Conservation (phyloP, 2,329 filamentous ascomycete genomes). For the Penicillium corylophilum region DNA sequence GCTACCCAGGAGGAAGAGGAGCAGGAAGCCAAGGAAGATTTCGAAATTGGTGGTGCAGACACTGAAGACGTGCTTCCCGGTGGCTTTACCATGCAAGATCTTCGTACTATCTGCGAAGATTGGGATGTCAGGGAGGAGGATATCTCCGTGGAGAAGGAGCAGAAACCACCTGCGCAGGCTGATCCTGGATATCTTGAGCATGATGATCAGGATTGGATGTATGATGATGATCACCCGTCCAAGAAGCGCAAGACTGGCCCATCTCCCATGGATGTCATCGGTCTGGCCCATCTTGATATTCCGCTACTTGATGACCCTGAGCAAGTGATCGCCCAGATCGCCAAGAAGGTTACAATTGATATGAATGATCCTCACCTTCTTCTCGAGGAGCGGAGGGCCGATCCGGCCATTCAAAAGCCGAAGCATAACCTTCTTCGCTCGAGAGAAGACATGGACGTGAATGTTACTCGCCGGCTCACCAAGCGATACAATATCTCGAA, state of each 20-base stretch:
- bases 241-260: slow-evolving; percentile 65
- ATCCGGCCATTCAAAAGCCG: slow-evolving; percentile 57
- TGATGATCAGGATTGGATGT: slow-evolving; percentile 57
- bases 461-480: slow-evolving; percentile 69
- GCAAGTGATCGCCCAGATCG: slow-evolving; percentile 66
- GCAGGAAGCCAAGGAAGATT: slow-evolving; percentile 48
- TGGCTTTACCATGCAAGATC: slow-evolving; percentile 74
- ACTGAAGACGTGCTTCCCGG: slow-evolving; percentile 64
- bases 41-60: slow-evolving; percentile 54
- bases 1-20: slow-evolving; percentile 51
- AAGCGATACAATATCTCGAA: slow-evolving; percentile 94
- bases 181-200: slow-evolving; percentile 35
- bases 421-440: slow-evolving; percentile 37
- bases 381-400: slow-evolving; percentile 71
- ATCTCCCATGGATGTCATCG: slow-evolving; percentile 46
- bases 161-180: background rate
- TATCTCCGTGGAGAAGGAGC: slow-evolving; percentile 20
- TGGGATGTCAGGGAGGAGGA: slow-evolving; percentile 66
- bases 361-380: slow-evolving; percentile 85
- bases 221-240: slow-evolving; percentile 50
- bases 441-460: slow-evolving; percentile 64
- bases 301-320: slow-evolving; percentile 81
- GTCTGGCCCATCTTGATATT: slow-evolving; percentile 60
- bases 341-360: slow-evolving; percentile 78
- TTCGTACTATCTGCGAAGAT: slow-evolving; percentile 82